phyloP scores from a whole-genome alignment of 2,329 filamentous ascomycete genomes.

The Cordyceps cicadae region DNA sequence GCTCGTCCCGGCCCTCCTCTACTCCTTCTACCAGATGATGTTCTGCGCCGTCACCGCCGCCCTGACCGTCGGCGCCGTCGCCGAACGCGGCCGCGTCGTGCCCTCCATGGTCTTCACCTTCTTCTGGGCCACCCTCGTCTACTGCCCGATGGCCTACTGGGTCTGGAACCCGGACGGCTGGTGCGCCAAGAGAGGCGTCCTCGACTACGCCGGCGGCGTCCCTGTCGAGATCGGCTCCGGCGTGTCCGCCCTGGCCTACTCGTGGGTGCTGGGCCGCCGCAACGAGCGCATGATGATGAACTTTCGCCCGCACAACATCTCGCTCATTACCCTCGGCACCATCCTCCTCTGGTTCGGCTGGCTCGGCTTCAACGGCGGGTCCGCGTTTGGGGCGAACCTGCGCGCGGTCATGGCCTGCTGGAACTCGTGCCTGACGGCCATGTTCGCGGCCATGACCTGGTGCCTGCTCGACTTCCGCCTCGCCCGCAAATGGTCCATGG shows the following conservation, averaged over 20 bases:
- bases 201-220: slow-evolving; percentile 93
- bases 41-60: slow-evolving; percentile 90
- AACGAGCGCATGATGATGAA: slow-evolving; percentile 99
- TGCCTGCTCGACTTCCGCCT: slow-evolving; percentile 92
- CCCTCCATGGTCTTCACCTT: slow-evolving; percentile 94
- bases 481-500: slow-evolving; percentile 84
- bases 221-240: slow-evolving; percentile 97
- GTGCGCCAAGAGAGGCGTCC: slow-evolving; percentile 81
- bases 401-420: slow-evolving; percentile 94
- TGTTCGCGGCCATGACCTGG: slow-evolving; percentile 89
- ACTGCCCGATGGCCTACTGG: slow-evolving; percentile 96
- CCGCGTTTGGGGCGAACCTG: slow-evolving; percentile 86
- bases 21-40: slow-evolving; percentile 98
- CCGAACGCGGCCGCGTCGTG: slow-evolving; percentile 85
- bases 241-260: slow-evolving; percentile 88
- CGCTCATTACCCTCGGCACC: slow-evolving; percentile 90
- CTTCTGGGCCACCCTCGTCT: slow-evolving; percentile 93
- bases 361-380: slow-evolving; percentile 98
- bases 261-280: slow-evolving; percentile 86
- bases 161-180: slow-evolving; percentile 93
- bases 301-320: slow-evolving; percentile 98
- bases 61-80: slow-evolving; percentile 84
- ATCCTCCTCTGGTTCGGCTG: slow-evolving; percentile 97
- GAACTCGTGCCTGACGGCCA: slow-evolving; percentile 91
- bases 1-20: slow-evolving; percentile 80